Percentiles rank a stretch among this genome's conserved stretches.
These are phyloP conservation scores for Elaeis oleifera DNA, from an alignment of 202 grass and related monocot species.

Conservation along the genomic window DNA sequence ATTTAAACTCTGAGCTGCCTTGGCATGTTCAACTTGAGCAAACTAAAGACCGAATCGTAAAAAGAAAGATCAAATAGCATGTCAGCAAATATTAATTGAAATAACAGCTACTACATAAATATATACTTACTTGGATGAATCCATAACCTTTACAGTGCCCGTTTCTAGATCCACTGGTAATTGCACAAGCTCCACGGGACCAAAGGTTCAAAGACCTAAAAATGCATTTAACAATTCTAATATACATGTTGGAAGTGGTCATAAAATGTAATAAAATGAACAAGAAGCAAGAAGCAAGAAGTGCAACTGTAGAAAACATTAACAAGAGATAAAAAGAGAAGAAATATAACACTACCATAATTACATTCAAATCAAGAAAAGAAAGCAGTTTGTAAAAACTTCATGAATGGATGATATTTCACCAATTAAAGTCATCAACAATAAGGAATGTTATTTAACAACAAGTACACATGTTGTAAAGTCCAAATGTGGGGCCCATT, in stretches of 20 bases:
- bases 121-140: slow-evolving; percentile 15
- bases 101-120: background rate
- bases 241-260: too few species aligned
- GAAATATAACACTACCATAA: too few species aligned
- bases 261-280: too few species aligned
- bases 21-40: slow-evolving; percentile 6
- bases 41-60: background rate
- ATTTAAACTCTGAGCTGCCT: slow-evolving; percentile 18
- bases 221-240: background rate
- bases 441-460: too few species aligned
- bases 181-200: slow-evolving; percentile 15
- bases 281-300: too few species aligned
- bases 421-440: too few species aligned
- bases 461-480: too few species aligned
- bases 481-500: background rate
- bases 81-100: background rate
- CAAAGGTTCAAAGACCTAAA: slow-evolving; percentile 24
- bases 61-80: background rate
- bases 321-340: too few species aligned
- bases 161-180: slow-evolving; percentile 10
- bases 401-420: too few species aligned
- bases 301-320: too few species aligned
- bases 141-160: slow-evolving; percentile 18
- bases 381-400: too few species aligned
- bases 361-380: too few species aligned